phyloP scores from a whole-genome alignment of 2,329 filamentous ascomycete genomes.

The Fusarium palustre region DNA sequence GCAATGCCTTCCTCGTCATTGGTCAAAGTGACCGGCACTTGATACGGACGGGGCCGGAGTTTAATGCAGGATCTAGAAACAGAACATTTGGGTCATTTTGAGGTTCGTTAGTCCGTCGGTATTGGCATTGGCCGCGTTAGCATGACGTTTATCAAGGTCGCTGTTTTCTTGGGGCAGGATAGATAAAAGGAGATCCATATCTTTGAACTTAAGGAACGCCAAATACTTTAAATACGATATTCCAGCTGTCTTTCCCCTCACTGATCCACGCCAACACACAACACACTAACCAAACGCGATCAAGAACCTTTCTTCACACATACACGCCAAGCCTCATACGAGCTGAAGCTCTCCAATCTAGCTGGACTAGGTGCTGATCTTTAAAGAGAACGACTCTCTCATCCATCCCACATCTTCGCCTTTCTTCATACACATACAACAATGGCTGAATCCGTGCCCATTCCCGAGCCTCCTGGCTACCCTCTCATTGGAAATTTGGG shows the following conservation, averaged over 20 bases:
- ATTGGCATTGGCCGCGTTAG: slow-evolving; percentile 8
- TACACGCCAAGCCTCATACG: slow-evolving; percentile 9
- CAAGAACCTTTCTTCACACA: slow-evolving; percentile 15
- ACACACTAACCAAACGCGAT: slow-evolving; percentile 5
- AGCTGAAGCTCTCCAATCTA: not conserved
- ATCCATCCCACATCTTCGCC: not conserved
- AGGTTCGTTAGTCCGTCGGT: not conserved
- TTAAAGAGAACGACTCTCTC: not conserved
- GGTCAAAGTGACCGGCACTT: not conserved
- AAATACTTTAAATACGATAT: not conserved
- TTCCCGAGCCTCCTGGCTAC: slow-evolving; percentile 72
- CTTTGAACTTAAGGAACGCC: not conserved
- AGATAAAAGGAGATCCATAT: slow-evolving; percentile 14
- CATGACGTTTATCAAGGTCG: slow-evolving; percentile 21
- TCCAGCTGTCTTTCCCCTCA: not conserved
- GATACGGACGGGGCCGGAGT: slow-evolving; percentile 5
- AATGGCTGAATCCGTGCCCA: slow-evolving; percentile 58
- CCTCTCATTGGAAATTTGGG: slow-evolving; percentile 74
- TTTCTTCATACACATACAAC: slow-evolving; percentile 1
- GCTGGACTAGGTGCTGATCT: not conserved
- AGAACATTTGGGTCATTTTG: not conserved
- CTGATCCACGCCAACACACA: not conserved
- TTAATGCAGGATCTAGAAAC: not conserved
- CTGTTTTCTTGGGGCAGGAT: not conserved
- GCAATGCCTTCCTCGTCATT: not conserved